Evolutionary conservation across 768 basidiomycete species (phyloP).

Genomic region (Kwoniella shandongensis): DNA sequence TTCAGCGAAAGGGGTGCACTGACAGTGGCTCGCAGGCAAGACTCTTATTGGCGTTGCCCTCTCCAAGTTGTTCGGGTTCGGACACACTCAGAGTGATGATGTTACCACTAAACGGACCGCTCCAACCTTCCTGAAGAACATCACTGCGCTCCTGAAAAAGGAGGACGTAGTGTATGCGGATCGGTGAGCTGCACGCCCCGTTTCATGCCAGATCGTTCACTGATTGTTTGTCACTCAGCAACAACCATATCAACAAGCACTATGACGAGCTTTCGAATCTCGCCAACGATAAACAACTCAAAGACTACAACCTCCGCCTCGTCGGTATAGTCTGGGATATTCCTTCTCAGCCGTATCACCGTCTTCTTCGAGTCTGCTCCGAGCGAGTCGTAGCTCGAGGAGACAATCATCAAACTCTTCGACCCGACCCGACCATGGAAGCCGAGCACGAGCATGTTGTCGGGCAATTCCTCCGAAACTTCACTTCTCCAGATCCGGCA

Average conservation of each 20-base stretch:
- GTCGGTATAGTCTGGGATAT: conserved; percentile 78
- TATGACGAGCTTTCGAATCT: conserved; percentile 68
- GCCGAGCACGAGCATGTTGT: conserved; percentile 74
- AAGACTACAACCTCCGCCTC: conserved; percentile 62
- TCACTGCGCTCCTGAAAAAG: conserved; percentile 62
- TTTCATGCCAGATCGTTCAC: background rate
- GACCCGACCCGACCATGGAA: conserved; percentile 58
- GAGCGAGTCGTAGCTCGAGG: conserved; percentile 75
- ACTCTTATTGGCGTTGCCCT: conserved; percentile 81
- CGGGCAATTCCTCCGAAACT: conserved; percentile 69
- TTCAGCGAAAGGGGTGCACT: conserved; percentile 3
- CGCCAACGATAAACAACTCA: conserved; percentile 46
- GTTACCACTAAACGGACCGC: conserved; percentile 73
- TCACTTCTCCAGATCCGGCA: conserved; percentile 56
- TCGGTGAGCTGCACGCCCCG: conserved; percentile 61
- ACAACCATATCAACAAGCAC: conserved; percentile 84
- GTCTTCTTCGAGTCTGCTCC: conserved; percentile 71
- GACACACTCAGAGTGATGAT: conserved; percentile 92
- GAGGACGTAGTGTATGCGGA: conserved; percentile 87
- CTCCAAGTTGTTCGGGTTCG: conserved; percentile 74
- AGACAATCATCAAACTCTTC: conserved; percentile 77
- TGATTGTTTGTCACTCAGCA: conserved; percentile 57
- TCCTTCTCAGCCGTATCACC: conserved; percentile 61
- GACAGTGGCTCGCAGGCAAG: conserved; percentile 65
- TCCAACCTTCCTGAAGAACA: conserved; percentile 67